Conservation (phyloP, 805 yeast genomes). For the Myxozyma udenii region DNA sequence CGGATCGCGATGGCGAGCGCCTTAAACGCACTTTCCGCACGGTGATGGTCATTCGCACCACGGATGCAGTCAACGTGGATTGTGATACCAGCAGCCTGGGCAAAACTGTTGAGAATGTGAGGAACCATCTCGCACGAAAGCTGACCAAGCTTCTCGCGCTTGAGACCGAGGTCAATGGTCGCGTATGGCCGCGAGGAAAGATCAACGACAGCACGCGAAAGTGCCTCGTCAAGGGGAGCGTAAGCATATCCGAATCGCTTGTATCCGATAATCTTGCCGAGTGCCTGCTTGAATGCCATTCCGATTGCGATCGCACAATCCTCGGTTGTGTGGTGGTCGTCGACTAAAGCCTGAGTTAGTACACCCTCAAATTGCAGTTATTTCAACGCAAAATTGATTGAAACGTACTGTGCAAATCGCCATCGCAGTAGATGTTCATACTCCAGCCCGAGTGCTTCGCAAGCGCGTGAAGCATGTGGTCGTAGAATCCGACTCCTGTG, state of each 20-base stretch:
- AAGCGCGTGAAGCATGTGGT: slow-evolving; percentile 95
- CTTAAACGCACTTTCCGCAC: slow-evolving; percentile 94
- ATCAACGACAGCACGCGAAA: slow-evolving; percentile 94
- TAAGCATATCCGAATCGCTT: slow-evolving; percentile 89
- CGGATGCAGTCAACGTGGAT: slow-evolving; percentile 91
- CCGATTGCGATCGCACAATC: slow-evolving; percentile 94
- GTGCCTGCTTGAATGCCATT: slow-evolving; percentile 78
- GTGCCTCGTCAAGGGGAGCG: slow-evolving; percentile 96
- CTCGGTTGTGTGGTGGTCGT: slow-evolving; percentile 96
- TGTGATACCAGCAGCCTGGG: slow-evolving; percentile 86
- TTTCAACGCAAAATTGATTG: background rate
- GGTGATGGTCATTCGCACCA: slow-evolving; percentile 93
- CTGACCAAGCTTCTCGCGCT: slow-evolving; percentile 90
- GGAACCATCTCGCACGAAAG: slow-evolving; percentile 95
- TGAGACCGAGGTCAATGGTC: slow-evolving; percentile 81
- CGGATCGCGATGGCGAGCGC: slow-evolving; percentile 90
- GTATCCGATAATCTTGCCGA: slow-evolving; percentile 86
- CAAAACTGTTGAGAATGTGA: slow-evolving; percentile 92
- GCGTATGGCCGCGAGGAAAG: slow-evolving; percentile 91
- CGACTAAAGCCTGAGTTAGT: slow-evolving; percentile 48
- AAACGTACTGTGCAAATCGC: slow-evolving; percentile 68
- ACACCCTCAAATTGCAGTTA: background rate
- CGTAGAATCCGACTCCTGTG: slow-evolving; percentile 92
- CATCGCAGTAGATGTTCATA: slow-evolving; percentile 79
- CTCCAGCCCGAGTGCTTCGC: slow-evolving; percentile 99